Base-by-base conservation (phyloP, 257 asterid species). In the Scutellaria galericulata region DNA sequence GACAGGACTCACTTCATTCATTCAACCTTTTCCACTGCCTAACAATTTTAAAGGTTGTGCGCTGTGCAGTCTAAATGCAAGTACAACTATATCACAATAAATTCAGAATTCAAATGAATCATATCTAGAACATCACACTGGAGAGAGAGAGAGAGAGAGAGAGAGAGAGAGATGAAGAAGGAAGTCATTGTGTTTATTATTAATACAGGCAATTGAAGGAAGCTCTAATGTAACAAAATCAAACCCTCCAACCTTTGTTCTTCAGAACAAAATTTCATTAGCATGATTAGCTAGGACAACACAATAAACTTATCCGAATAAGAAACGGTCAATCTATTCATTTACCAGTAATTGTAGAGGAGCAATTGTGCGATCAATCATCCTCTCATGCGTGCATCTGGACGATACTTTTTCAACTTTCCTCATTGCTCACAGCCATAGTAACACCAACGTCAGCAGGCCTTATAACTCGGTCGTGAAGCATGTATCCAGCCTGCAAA, bases 401-500 rank as follows among this genome's bases (percentile, higher is more conserved):
- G 37, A 1, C 3, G 18, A 24, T 31, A 31, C 22, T 76, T 78
- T 14, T 13, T 79, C 86, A 70, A 80, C 76, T 52, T 40, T 82
- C 64, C 62, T 65, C 71, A 14, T 70, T 72, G 60, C 81, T 82
- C 13, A 65, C 79, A 5, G 86, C 82, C 52, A 59, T 85, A 1
- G 95, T 85, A 61, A 91, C 97, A 47, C 97, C 97, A 65, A 91
- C 97, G 78, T 91, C 97, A 18, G 97, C 97, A 46, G 97, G 97
- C 73, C 97, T 84, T 69, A 91, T 79, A 53, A 91, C 78, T 47
- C 97, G 86, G 68, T 91, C 95, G 45, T 91, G 93, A 75, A 91
- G 79, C 71, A 59, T 70, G 78, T 91, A 92, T 58, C 97, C 96
- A 5, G 86, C 77, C 96, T 92, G 77, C 48, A 35, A 67, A 51